A percentile compares a stretch with the other conserved stretches of the same genome.
Conservation (phyloP, 257 asterid genomes). For the Sherardia arvensis region DNA sequence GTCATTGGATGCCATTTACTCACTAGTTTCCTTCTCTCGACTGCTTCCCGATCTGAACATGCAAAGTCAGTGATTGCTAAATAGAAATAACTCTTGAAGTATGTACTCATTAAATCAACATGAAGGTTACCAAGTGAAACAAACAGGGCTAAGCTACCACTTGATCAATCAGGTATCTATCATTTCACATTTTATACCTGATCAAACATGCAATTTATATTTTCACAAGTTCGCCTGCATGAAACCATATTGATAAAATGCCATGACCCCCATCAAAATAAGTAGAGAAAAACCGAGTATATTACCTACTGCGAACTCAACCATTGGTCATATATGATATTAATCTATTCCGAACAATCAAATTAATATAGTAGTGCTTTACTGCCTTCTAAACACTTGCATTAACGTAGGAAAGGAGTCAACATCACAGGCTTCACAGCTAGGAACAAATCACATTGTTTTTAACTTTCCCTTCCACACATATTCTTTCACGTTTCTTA, state of each 20-base stretch:
- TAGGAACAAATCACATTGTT: neutral
- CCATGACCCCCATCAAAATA: neutral
- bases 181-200: neutral
- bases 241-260: neutral
- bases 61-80: slow-evolving; percentile 4
- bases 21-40: slow-evolving; percentile 63
- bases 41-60: slow-evolving; percentile 72
- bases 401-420: neutral
- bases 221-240: neutral
- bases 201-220: neutral
- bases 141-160: no score
- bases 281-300: no score
- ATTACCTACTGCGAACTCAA: neutral
- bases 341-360: neutral
- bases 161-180: no score
- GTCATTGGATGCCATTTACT: slow-evolving; percentile 99
- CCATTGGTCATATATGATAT: neutral
- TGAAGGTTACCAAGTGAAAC: no score
- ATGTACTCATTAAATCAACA: neutral
- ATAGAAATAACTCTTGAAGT: neutral
- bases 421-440: neutral
- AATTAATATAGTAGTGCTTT: neutral
- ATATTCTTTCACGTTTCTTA: no score
- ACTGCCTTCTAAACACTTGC: neutral
- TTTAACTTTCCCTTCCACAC: no score